Percentiles rank a stretch among this genome's conserved stretches.
These are phyloP conservation scores for Phlyctochytrium bullatum DNA, from an alignment of 192 early-diverging fungal species.

Conservation along the genomic window DNA sequence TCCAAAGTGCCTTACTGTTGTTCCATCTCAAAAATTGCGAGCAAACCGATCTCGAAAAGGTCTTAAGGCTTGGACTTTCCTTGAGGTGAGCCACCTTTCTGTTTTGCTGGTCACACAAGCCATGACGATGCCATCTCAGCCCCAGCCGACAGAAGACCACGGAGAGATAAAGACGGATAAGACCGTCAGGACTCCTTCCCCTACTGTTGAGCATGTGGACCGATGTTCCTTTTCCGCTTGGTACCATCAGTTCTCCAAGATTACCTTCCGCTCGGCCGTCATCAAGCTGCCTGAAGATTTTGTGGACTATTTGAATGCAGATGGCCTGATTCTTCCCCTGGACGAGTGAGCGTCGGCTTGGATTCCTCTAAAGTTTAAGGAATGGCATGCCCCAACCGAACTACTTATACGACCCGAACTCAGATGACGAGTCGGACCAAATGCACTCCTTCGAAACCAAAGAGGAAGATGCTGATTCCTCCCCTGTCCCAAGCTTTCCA, in stretches of 20 bases:
- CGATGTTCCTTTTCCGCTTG: slow-evolving; percentile 77
- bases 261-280: slow-evolving; percentile 71
- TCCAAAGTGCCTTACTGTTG: no score
- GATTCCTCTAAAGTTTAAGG: slow-evolving; percentile 9
- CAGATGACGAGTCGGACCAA: slow-evolving; percentile 8
- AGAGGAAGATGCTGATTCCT: slow-evolving; percentile 31
- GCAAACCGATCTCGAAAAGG: no score
- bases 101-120: no score
- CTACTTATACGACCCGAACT: slow-evolving; percentile 28
- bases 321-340: slow-evolving; percentile 80
- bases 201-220: slow-evolving; percentile 61
- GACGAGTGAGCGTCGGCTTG: slow-evolving; percentile 47
- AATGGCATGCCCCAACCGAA: slow-evolving; percentile 36
- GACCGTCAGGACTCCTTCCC: no score
- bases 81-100: no score
- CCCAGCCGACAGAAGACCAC: no score
- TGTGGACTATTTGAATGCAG: slow-evolving; percentile 78
- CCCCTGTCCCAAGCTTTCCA: slow-evolving; percentile 57
- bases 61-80: no score
- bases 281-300: slow-evolving; percentile 74
- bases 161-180: no score
- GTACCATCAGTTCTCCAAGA: slow-evolving; percentile 65
- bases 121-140: no score
- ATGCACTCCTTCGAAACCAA: not conserved
- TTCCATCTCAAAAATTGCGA: no score